Evolutionary conservation across 768 basidiomycete genomes (phyloP).

Genomic region (Pleurotus tuoliensis): DNA sequence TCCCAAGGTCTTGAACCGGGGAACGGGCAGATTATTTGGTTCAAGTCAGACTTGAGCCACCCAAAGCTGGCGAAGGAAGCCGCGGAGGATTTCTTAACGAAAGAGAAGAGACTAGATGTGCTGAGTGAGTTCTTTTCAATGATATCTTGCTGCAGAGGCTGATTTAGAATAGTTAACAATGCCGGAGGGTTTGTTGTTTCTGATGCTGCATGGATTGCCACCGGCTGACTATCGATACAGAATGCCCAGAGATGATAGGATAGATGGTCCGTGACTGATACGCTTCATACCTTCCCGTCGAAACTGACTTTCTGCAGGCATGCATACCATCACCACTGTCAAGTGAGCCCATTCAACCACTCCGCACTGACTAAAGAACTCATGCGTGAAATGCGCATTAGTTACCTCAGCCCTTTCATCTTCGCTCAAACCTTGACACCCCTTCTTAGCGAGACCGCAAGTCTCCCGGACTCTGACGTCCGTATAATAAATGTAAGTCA

Average conservation of each 20-base stretch:
- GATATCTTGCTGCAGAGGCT: background rate
- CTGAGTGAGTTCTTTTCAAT: constrained; percentile 33
- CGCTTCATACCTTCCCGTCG: constrained; percentile 5
- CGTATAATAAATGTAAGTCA: constrained; percentile 53
- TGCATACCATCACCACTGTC: constrained; percentile 34
- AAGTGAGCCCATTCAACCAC: constrained; percentile 31
- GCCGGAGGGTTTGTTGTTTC: constrained; percentile 38
- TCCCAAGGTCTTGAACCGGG: constrained; percentile 39
- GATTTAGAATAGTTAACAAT: constrained; percentile 44
- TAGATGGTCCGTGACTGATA: constrained; percentile 13
- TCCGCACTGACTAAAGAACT: background rate
- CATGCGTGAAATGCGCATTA: constrained; percentile 16
- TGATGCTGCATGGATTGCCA: background rate
- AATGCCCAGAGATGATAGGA: constrained; percentile 5
- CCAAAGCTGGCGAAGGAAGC: constrained; percentile 42
- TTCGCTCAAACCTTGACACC: constrained; percentile 54
- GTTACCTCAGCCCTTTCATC: constrained; percentile 51
- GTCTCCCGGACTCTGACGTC: constrained; percentile 47
- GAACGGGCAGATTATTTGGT: constrained; percentile 43
- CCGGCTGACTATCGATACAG: constrained; percentile 4
- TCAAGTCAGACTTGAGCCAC: constrained; percentile 49
- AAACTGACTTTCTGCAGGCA: constrained; percentile 22
- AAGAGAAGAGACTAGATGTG: constrained; percentile 52
- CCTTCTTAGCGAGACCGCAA: constrained; percentile 45
- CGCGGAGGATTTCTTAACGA: constrained; percentile 45